These are phyloP conservation scores for Cryphonectria carpinicola DNA, from an alignment of 2,329 filamentous ascomycete species.

Conservation along the genomic window DNA sequence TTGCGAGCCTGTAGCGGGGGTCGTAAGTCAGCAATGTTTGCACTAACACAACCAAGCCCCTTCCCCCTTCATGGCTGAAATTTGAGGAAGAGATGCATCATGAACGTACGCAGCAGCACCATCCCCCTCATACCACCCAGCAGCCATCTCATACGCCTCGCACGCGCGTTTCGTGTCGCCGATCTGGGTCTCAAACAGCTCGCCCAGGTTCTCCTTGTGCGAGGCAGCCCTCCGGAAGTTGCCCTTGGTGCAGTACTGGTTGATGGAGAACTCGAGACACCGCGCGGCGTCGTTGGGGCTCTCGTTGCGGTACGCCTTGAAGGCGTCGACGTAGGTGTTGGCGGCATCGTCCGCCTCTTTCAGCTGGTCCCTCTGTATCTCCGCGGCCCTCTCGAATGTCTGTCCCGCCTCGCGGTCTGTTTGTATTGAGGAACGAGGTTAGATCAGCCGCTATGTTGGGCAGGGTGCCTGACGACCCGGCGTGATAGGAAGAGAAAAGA, in stretches of 20 bases:
- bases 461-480: background rate
- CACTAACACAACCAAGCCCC: background rate
- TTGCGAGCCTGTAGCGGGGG: constrained; percentile 67
- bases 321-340: constrained; percentile 86
- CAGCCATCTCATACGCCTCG: constrained; percentile 82
- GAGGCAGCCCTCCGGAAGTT: constrained; percentile 90
- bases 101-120: constrained; percentile 75
- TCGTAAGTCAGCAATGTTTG: background rate
- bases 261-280: constrained; percentile 78
- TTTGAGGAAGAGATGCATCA: too few relatives aligned
- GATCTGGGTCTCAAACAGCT: constrained; percentile 82
- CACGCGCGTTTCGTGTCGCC: constrained; percentile 78
- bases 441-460: too few relatives aligned
- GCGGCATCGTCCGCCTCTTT: constrained; percentile 93
- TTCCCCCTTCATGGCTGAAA: too few relatives aligned
- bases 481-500: too few relatives aligned
- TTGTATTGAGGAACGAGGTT: background rate
- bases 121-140: constrained; percentile 86
- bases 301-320: constrained; percentile 90
- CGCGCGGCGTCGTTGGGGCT: constrained; percentile 81
- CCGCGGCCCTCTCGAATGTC: constrained; percentile 84
- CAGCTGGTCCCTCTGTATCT: constrained; percentile 77
- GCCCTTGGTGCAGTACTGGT: constrained; percentile 84
- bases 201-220: constrained; percentile 86
- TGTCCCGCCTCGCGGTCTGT: constrained; percentile 82